Evolutionary conservation across 2,329 filamentous ascomycete species (phyloP).

Genomic region (Leptodontidium sp.): DNA sequence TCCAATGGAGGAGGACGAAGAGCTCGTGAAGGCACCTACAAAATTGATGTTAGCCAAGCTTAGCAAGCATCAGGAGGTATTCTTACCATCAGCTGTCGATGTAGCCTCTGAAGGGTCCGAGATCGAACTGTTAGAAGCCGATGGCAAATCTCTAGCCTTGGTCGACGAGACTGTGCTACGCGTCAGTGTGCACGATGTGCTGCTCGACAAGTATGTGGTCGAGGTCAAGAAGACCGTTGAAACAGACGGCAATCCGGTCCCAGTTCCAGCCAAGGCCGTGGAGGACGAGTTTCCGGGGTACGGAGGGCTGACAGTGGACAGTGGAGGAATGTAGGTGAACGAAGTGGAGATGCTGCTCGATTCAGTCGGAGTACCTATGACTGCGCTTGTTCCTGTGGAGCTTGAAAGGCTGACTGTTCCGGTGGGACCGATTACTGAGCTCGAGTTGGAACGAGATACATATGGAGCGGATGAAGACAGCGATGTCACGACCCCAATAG

Average conservation of each 20-base stretch:
- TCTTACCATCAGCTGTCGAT: slow-evolving; percentile 24
- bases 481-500: slow-evolving; percentile 18
- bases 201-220: slow-evolving; percentile 16
- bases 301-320: not conserved
- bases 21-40: slow-evolving; percentile 19
- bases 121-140: not conserved
- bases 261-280: slow-evolving; percentile 14
- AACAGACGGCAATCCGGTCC: slow-evolving; percentile 7
- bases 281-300: slow-evolving; percentile 17
- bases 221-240: slow-evolving; percentile 1
- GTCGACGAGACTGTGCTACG: slow-evolving; percentile 11
- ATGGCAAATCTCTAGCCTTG: not conserved
- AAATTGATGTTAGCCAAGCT: not conserved
- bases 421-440: slow-evolving; percentile 22
- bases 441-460: slow-evolving; percentile 26
- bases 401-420: slow-evolving; percentile 8
- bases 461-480: slow-evolving; percentile 24
- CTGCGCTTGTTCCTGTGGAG: not conserved
- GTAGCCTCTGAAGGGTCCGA: slow-evolving; percentile 5
- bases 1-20: not conserved
- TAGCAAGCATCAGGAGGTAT: not conserved
- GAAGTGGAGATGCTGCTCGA: not conserved
- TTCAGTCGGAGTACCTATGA: not conserved
- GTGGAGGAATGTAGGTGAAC: not conserved
- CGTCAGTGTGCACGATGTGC: slow-evolving; percentile 19